These are phyloP conservation scores for Hymenoscyphus repandus DNA, from an alignment of 2,329 filamentous ascomycete species.

Conservation along the genomic window DNA sequence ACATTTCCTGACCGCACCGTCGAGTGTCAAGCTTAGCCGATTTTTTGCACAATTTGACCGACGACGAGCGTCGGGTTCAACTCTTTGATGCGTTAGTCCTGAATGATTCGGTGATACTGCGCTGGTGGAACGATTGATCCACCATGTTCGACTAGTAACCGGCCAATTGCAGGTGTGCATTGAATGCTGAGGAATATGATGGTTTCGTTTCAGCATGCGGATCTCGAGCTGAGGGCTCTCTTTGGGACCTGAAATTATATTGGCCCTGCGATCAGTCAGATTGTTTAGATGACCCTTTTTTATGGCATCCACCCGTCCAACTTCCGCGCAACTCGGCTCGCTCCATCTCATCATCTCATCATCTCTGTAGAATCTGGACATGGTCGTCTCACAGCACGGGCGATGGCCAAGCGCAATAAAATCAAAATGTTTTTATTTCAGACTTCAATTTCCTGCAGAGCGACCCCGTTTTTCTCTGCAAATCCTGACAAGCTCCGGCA, in stretches of 20 bases:
- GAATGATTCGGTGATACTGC: too few relatives aligned
- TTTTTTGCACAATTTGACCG: neutral
- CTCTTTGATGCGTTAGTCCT: too few relatives aligned
- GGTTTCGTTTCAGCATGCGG: neutral
- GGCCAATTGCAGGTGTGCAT: neutral
- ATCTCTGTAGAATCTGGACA: neutral
- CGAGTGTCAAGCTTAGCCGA: neutral
- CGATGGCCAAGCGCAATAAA: neutral
- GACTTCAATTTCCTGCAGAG: constrained; percentile 17
- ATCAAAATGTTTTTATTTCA: constrained; percentile 7
- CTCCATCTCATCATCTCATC: neutral
- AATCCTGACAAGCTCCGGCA: constrained; percentile 19
- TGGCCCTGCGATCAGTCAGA: too few relatives aligned
- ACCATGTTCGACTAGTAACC: neutral
- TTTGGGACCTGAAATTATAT: too few relatives aligned
- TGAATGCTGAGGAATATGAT: neutral
- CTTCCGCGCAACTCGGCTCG: neutral
- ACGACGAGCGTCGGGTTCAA: too few relatives aligned
- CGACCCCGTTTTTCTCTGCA: constrained; percentile 3
- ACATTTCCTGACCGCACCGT: neutral
- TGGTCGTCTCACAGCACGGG: constrained; percentile 4
- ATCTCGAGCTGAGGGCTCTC: too few relatives aligned
- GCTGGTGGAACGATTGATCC: too few relatives aligned
- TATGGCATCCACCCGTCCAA: neutral
- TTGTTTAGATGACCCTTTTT: too few relatives aligned